Evolutionary conservation across 441 rosid species (phyloP).

Genomic region (Brassica hybrid): DNA sequence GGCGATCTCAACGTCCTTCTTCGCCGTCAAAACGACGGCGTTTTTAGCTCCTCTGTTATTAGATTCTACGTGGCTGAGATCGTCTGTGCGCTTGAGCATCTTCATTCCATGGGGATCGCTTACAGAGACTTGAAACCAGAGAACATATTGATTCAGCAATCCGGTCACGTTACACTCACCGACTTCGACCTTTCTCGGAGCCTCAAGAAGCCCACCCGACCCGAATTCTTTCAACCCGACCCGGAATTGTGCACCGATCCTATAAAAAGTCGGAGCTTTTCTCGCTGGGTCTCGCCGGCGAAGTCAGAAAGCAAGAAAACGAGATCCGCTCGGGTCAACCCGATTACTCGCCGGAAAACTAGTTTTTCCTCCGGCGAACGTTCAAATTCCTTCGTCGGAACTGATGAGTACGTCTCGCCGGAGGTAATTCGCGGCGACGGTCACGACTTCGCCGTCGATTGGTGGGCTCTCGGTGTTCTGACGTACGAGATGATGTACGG

Average conservation of each 20-base stretch:
- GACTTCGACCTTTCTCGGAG: conserved; percentile 91
- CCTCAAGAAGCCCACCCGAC: conserved; percentile 39
- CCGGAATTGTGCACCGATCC: conserved; percentile 30
- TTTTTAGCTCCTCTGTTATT: conserved; percentile 71
- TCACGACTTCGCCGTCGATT: conserved; percentile 93
- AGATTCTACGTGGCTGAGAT: conserved; percentile 89
- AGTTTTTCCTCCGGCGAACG: conserved; percentile 66
- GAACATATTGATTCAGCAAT: conserved; percentile 73
- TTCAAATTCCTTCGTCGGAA: conserved; percentile 88
- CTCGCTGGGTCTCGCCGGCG: conserved; percentile 50
- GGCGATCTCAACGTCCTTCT: conserved; percentile 89
- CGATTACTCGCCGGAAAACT: conserved; percentile 68
- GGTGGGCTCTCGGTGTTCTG: conserved; percentile 92
- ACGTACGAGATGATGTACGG: conserved; percentile 88
- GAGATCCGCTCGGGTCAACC: conserved; percentile 85
- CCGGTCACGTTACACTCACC: conserved; percentile 90
- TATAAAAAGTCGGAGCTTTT: conserved; percentile 42
- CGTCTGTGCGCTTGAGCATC: conserved; percentile 79
- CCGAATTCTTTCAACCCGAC: conserved; percentile 40
- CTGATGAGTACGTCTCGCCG: conserved; percentile 92
- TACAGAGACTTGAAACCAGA: conserved; percentile 94
- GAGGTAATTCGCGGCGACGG: conserved; percentile 84
- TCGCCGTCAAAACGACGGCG: conserved; percentile 73
- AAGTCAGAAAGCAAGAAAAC: conserved; percentile 50
- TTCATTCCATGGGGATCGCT: conserved; percentile 74